Base-by-base conservation (phyloP, 192 early-diverging fungal genomes). In the Gryganskiella cystojenkinii region DNA sequence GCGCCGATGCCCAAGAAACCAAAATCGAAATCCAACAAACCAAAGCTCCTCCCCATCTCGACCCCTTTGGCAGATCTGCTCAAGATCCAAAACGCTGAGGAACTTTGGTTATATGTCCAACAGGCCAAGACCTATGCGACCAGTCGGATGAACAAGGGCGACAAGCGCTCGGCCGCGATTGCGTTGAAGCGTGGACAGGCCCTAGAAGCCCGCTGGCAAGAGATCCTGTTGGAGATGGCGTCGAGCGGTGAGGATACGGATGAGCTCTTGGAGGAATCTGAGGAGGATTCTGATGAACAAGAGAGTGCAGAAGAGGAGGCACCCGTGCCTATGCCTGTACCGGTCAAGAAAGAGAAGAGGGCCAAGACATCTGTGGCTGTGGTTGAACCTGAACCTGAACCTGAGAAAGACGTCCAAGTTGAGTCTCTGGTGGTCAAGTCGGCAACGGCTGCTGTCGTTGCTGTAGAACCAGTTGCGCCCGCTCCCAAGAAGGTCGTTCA, bases 101-200 rank as follows among this genome's bases (percentile, higher is more conserved):
- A 76, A 19, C 64, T 75, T 28, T 75, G 72, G 72, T 53, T 33
- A 28, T 75, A 75, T 57, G 72, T 75, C 17, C 64, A 67, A 13
- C 72, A 75, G 50, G 72, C 72, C 42, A 75, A 75, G 54, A 75
- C 64, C 10, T 75, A 75, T 56, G 72, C 72, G 5, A 58, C 72
- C 17, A 62, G 64, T 10, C 72, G 72, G 15, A 75, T 75, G 72
- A 75, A 67, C 44, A 75, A 75, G 57, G 72, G 72, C 13, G 72
- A 75, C 30, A 75, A 67, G 59, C 72, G 72, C 13, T 75, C 72
- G 0, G 72, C 72, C 0, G 64, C 72, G 3, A 75, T 67, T 40
- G 72, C 72, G 11, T 22, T 75, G 52, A 75, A 75, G 44, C 64
- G 72, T 35, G 64, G 51, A 15, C 72, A 75, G 22, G 58, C 72